Evolutionary conservation across 1,284 basidiomycete species (phyloP).

Genomic region (Mycosarcoma maydis): DNA sequence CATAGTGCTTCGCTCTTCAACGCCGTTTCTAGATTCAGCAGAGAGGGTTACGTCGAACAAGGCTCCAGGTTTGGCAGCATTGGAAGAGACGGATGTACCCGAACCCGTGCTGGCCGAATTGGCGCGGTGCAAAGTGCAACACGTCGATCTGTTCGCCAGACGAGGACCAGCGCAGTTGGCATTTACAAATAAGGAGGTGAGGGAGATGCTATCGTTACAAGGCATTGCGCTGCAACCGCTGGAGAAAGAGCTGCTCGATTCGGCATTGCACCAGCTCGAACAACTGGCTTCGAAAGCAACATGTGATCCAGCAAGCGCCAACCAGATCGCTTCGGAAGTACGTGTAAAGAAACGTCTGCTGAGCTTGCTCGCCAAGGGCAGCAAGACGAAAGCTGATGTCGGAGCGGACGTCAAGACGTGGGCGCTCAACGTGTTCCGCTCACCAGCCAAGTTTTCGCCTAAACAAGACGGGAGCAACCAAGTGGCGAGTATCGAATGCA

Average conservation of each 20-base stretch:
- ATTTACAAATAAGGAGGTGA: slow-evolving; percentile 92
- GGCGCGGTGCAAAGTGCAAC: slow-evolving; percentile 74
- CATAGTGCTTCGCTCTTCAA: slow-evolving; percentile 76
- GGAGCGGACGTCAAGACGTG: slow-evolving; percentile 52
- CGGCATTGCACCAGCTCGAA: slow-evolving; percentile 55
- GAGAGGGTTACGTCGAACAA: slow-evolving; percentile 20
- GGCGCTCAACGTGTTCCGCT: slow-evolving; percentile 58
- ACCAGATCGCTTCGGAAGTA: slow-evolving; percentile 46
- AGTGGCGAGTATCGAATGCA: slow-evolving; percentile 50
- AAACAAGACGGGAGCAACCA: neutral
- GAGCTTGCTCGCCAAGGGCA: slow-evolving; percentile 77
- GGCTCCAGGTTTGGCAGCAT: slow-evolving; percentile 69
- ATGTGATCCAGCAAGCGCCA: slow-evolving; percentile 5
- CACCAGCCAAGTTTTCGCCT: slow-evolving; percentile 50
- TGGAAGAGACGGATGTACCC: slow-evolving; percentile 84
- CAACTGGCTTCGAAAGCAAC: slow-evolving; percentile 28
- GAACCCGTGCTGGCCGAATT: slow-evolving; percentile 78
- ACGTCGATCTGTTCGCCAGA: slow-evolving; percentile 84
- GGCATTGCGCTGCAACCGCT: slow-evolving; percentile 74
- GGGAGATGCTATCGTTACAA: slow-evolving; percentile 85
- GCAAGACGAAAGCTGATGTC: slow-evolving; percentile 70
- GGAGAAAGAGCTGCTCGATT: slow-evolving; percentile 64
- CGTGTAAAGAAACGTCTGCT: slow-evolving; percentile 70
- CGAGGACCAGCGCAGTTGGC: slow-evolving; percentile 89
- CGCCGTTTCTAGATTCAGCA: slow-evolving; percentile 35